Evolutionary conservation across 2,329 filamentous ascomycete genomes (phyloP), one percentile per base, ranked within the genome.

Genomic region (Pyrenophora tritici-repentis): DNA sequence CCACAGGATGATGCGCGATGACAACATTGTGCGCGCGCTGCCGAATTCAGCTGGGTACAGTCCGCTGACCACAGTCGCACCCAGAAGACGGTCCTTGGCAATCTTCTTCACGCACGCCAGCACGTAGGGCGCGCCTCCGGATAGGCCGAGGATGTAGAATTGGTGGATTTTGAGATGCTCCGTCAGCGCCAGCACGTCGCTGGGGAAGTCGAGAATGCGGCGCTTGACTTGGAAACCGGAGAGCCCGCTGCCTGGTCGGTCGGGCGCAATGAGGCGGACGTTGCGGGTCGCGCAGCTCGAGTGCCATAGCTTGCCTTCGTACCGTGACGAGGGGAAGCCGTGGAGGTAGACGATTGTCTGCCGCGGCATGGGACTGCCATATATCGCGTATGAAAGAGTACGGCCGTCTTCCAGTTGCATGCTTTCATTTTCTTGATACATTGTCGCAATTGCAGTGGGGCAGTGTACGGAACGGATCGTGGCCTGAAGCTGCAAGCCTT

Each of bases 121-220:
- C 2, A 74, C 73, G 56, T 78, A 81, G 1, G 79, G 77, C 2
- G 76, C 76, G 16, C 80, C 79, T 6, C 78, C 79, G 0, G 75
- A 79, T 4, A 73, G 63, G 2, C 78, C 78, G 5, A 81, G 53
- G 17, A 81, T 66, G 13, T 72, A 70, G 60, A 78, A 82, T 4
- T 66, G 55, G 4, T 65, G 47, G 13, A 81, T 52, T 4, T 72
- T 64, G 8, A 81, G 68, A 50, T 77, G 69, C 2, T 73, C 55
- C 5, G 73, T 71, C 6, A 82, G 70, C 1, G 63, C 63, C 13
- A 73, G 53, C 3, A 81, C 59, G 47, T 82, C 78, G 12, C 68
- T 50, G 3, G 78, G 73, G 68, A 72, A 76, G 59, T 78, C 73
- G 13, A 75, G 63, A 2, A 79, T 65, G 3, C 59, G 67, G 7